These are phyloP conservation scores for Plasmodium fragile DNA, from an alignment of 169 alveolate genomes.

Conservation along the genomic window DNA sequence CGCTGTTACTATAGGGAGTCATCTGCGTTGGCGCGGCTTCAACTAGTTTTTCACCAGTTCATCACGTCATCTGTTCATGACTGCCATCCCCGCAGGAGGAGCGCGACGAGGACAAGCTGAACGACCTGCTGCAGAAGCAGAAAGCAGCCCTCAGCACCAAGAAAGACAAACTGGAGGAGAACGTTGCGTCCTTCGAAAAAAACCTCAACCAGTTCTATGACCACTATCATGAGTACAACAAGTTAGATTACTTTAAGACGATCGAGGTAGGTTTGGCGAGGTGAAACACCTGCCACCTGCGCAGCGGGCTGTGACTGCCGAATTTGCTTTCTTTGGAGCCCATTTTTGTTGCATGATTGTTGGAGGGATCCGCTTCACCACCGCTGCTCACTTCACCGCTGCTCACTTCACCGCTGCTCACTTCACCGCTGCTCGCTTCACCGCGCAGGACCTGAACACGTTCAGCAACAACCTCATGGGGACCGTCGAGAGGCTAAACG, in stretches of 20 bases:
- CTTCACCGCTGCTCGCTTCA: background rate
- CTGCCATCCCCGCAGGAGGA: constrained; percentile 15
- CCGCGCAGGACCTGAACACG: constrained; percentile 17
- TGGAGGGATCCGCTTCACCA: background rate
- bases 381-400: too few relatives aligned
- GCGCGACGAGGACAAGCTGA: constrained; percentile 30
- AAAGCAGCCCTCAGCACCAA: constrained; percentile 1
- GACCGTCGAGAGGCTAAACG: constrained; percentile 10
- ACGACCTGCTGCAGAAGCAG: constrained; percentile 55
- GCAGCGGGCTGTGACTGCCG: background rate
- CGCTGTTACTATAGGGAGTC: too few relatives aligned
- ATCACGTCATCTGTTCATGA: background rate
- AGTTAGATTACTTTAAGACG: constrained; percentile 41
- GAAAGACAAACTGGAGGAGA: constrained; percentile 56
- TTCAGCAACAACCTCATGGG: constrained; percentile 36
- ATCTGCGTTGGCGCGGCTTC: background rate
- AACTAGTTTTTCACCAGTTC: background rate
- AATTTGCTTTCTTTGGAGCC: background rate
- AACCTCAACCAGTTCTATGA: constrained; percentile 47
- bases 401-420: too few relatives aligned
- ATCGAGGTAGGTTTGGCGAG: constrained; percentile 27
- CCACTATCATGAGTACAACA: constrained; percentile 55
- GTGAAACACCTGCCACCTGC: background rate
- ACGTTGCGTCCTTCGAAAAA: constrained; percentile 20
- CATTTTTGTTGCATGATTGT: background rate